Evolutionary conservation across 495 filamentous ascomycete genomes (phyloP), one percentile per base, ranked within the genome.

Genomic region (Umbilicaria muhlenbergii): DNA sequence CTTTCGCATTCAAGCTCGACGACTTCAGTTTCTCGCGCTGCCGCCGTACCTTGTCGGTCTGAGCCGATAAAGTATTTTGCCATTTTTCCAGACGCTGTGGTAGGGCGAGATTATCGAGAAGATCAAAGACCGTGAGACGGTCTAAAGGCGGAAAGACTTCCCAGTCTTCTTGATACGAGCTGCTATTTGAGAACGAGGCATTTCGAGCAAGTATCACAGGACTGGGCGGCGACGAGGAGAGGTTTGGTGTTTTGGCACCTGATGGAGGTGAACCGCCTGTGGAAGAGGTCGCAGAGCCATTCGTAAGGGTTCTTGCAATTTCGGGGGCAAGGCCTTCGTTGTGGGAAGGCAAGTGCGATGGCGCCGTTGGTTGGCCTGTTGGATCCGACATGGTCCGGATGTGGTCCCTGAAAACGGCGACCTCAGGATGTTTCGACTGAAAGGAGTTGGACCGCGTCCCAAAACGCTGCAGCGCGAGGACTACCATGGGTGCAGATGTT

Each of bases 91-190:
- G 66, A 43, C 85, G 80, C 50, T 88, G 80, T 1, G 86, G 79
- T 38, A 98, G 72, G 0, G 91, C 83, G 50, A 98, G 77, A 55
- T 93, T 94, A 61, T 95, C 92, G 41, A 98, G 73, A 16, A 96
- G 66, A 56, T 98, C 91, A 48, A 96, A 86, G 35, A 95, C 74
- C 17, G 83, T 89, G 45, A 96, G 67, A 42, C 85, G 81, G 55
- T 98, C 91, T n/a, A 94, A 65, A 4, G 91, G 86, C 14, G 91
- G 84, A 37, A 82, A 78, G 0, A 78, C 73, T 48, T 89, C 85
- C 83, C 83, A 89, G 58, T 92, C 86, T 55, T 95, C 86, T 43
- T 86, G 83, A 48, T 79, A 85, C 8, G 78, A 77, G 60, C 78
- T 83, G 56, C 78, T 81, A 38, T 73, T 75, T 19, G 81, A 85